These are phyloP conservation scores for Chlorella variabilis DNA, from an alignment of 163 green algal genomes.

Conservation along the genomic window DNA sequence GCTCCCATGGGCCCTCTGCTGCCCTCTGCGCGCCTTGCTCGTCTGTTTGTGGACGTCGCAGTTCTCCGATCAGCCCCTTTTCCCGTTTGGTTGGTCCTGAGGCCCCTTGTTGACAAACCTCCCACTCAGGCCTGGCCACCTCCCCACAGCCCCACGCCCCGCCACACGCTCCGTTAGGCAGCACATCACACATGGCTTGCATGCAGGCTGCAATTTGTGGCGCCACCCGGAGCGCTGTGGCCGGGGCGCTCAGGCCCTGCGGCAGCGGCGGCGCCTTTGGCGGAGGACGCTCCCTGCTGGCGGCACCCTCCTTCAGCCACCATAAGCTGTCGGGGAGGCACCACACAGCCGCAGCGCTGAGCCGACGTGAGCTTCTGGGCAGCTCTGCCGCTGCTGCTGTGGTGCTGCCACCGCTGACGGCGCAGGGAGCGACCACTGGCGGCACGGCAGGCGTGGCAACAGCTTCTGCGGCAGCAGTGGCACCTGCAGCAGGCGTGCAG, in stretches of 20 bases:
- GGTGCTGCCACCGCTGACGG: constrained; percentile 2
- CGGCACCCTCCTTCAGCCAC: background rate
- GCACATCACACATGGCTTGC: background rate
- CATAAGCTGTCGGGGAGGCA: background rate
- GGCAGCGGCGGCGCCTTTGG: background rate
- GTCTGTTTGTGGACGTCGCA: too few relatives aligned
- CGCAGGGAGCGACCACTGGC: too few relatives aligned
- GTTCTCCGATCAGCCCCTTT: background rate
- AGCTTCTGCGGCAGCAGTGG: background rate
- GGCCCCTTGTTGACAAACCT: too few relatives aligned
- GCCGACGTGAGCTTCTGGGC: constrained; percentile 23
- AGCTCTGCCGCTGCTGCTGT: background rate
- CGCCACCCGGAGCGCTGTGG: background rate
- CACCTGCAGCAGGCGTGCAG: constrained; percentile 8
- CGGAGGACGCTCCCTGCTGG: background rate
- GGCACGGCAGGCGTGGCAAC: background rate
- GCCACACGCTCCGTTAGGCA: background rate
- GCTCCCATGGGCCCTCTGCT: too few relatives aligned
- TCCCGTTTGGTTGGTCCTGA: background rate
- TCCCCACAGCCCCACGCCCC: background rate
- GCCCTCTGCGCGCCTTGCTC: too few relatives aligned
- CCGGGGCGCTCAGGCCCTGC: too few relatives aligned
- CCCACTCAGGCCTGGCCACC: background rate
- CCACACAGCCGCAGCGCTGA: background rate
- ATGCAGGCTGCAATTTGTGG: background rate